phyloP scores from a whole-genome alignment of 1,284 basidiomycete genomes.

The Cystobasidium slooffiae region DNA sequence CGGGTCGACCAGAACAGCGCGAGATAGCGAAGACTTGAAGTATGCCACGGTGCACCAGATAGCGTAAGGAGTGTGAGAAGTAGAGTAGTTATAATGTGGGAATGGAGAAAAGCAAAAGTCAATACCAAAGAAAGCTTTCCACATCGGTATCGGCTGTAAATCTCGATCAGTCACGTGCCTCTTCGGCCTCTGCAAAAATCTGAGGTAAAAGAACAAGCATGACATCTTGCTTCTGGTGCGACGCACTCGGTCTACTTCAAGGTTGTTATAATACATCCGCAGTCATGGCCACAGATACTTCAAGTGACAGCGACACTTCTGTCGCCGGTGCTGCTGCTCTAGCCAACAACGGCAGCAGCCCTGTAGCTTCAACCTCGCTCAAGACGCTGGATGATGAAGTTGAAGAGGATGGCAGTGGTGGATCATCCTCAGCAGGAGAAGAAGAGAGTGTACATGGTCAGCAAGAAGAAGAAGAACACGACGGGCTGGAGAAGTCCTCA shows the following conservation, averaged over 20 bases:
- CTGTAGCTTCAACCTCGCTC: constrained; percentile 19
- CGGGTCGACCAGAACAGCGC: no score
- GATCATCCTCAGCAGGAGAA: not conserved
- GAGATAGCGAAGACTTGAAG: no score
- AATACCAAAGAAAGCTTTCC: no score
- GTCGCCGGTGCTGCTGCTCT: not conserved
- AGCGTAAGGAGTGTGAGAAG: no score
- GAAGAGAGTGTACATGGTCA: constrained; percentile 12
- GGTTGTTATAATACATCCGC: not conserved
- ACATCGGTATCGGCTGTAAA: no score
- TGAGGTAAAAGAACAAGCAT: not conserved
- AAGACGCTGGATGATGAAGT: constrained; percentile 35
- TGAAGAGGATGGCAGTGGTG: not conserved
- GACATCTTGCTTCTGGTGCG: not conserved
- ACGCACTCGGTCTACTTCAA: not conserved
- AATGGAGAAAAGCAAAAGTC: no score
- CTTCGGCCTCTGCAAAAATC: no score
- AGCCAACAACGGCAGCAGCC: constrained; percentile 8
- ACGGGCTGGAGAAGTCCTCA: constrained; percentile 46
- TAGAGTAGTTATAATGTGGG: no score
- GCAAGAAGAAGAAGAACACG: constrained; percentile 8
- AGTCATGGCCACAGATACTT: constrained; percentile 1
- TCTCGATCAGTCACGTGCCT: no score
- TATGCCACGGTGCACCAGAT: no score
- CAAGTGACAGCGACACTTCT: constrained; percentile 1